Evolutionary conservation across 805 yeast species (phyloP).

Genomic region (Candida maris): DNA sequence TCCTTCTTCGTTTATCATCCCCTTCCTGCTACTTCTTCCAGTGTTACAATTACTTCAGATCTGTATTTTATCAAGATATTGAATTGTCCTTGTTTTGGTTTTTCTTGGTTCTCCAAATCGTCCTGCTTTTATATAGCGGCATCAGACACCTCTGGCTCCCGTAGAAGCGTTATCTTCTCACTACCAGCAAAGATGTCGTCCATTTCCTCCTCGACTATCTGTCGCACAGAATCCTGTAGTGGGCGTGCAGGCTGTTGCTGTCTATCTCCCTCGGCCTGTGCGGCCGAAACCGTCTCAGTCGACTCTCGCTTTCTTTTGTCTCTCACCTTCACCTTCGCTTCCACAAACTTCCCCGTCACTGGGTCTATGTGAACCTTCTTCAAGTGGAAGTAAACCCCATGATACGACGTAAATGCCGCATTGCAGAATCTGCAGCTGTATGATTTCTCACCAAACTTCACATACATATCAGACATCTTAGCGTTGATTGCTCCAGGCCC

Average conservation of each 20-base stretch:
- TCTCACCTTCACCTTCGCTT: conserved; percentile 10
- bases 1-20: conserved; percentile 2
- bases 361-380: conserved; percentile 20
- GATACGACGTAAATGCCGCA: conserved; percentile 18
- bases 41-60: conserved; percentile 1
- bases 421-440: conserved; percentile 18
- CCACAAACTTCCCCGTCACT: conserved; percentile 14
- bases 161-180: neutral
- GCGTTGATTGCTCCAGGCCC: conserved; percentile 15
- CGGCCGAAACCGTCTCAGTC: neutral
- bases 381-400: conserved; percentile 25
- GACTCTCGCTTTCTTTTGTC: conserved; percentile 7
- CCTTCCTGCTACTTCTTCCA: conserved; percentile 1
- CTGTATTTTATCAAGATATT: conserved; percentile 2
- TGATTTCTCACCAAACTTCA: conserved; percentile 12
- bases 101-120: too few species aligned
- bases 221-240: conserved; percentile 1
- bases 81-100: neutral
- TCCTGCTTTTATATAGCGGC: neutral
- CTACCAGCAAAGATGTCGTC: conserved; percentile 1
- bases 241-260: neutral
- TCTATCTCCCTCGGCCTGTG: neutral
- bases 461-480: conserved; percentile 18
- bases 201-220: conserved; percentile 1
- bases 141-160: neutral